Percentiles rank a stretch among this genome's conserved stretches.
Conservation (phyloP, 2,329 filamentous ascomycete genomes). For the Madurella fahalii region DNA sequence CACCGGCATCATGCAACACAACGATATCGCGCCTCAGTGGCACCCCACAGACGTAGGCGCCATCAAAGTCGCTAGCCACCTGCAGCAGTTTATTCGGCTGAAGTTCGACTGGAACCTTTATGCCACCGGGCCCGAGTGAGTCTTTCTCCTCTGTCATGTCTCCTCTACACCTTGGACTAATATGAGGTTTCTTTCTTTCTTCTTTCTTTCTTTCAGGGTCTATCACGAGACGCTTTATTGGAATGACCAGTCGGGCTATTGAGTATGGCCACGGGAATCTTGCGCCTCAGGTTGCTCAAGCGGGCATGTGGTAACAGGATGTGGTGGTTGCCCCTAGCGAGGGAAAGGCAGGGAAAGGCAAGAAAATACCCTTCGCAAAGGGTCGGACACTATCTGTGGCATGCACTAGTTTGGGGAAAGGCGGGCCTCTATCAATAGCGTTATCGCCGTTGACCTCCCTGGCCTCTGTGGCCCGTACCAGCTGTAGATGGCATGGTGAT, state of each 20-base stretch:
- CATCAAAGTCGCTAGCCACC: conserved; percentile 56
- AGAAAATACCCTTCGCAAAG: no score
- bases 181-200: neutral
- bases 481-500: no score
- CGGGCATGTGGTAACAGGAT: no score
- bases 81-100: conserved; percentile 54
- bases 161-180: neutral
- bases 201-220: conserved; percentile 27
- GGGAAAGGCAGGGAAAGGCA: neutral
- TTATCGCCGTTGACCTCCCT: no score
- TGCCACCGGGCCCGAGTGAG: conserved; percentile 50
- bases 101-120: conserved; percentile 54
- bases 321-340: neutral
- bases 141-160: conserved; percentile 30
- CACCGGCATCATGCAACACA: conserved; percentile 57
- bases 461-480: no score
- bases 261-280: neutral
- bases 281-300: no score
- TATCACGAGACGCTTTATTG: conserved; percentile 48
- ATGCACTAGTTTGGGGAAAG: no score
- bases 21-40: conserved; percentile 55
- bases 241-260: conserved; percentile 48
- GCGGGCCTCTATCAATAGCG: no score
- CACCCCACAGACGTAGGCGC: conserved; percentile 60
- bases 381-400: no score